Evolutionary conservation across 1,139 yeast species (phyloP), one percentile per base, ranked within the genome.

Genomic region (Pichia cactophila): DNA sequence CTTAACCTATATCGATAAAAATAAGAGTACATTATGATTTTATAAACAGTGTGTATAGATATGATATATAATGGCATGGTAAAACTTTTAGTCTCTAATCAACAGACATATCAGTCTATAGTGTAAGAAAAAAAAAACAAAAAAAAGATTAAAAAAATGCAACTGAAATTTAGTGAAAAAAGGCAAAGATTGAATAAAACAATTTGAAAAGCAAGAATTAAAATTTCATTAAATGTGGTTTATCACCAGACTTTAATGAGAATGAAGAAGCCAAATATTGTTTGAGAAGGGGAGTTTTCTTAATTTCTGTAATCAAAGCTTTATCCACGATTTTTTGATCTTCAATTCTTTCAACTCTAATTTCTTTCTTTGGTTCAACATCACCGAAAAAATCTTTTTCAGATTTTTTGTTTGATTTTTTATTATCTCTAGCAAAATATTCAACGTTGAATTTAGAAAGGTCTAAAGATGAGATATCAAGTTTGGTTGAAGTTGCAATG

Each of bases 211-310:
- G n/a, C n/a, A 38, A 20, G 8, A 26, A 17, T 85, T 88, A 92
- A 77, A 92, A 92, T 81, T 87, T 88, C 85, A 92, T 89, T 75
- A 87, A 86, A 78, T 92, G 98, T 71, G 98, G 98, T 77, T 80
- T 88, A 82, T 92, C 98, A 76, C 98, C 97, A 78, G 80, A 83
- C 86, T 88, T 90, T 76, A 92, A 85, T 65, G 96, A 85, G 90
- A 92, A 92, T 64, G 95, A 77, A 67, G 97, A 77, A 65, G 96
- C 86, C 75, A 92, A 84, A 85, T 92, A 92, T 79, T 90, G 96
- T 79, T 88, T 87, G 74, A 92, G 87, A 75, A 89, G 83, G 73
- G 97, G 96, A 68, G 97, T 89, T 83, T 90, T 86, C 84, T 89
- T 88, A 78, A 92, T 86, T 77, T 86, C 90, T 66, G 90, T 75